Evolutionary conservation across 179 eudicot genomes (phyloP).

Genomic region (Silene coronaria): DNA sequence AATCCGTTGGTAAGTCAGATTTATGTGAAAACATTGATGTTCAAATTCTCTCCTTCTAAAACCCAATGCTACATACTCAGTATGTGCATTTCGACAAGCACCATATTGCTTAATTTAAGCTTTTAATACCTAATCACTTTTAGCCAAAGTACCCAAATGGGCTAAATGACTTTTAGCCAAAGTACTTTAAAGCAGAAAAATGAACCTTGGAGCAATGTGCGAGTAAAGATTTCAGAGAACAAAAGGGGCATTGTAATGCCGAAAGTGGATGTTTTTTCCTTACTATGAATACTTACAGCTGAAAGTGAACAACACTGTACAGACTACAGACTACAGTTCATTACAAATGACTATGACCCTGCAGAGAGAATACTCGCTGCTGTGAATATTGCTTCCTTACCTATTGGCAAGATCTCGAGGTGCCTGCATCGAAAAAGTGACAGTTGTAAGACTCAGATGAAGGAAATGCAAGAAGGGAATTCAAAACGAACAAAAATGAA

Average conservation of each 20-base stretch:
- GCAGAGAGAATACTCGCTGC: constrained; percentile 66
- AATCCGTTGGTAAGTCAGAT: no score
- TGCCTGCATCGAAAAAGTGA: constrained; percentile 38
- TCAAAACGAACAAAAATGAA: neutral
- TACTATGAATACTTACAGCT: neutral
- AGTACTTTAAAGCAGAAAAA: neutral
- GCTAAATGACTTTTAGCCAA: neutral
- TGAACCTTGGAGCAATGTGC: neutral
- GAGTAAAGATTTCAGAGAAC: neutral
- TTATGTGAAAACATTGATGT: no score
- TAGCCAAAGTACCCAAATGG: neutral
- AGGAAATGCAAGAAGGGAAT: neutral
- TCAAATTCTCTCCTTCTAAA: no score
- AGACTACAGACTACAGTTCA: neutral
- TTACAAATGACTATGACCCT: constrained; percentile 28
- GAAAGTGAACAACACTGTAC: neutral
- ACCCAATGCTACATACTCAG: no score
- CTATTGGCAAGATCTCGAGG: constrained; percentile 45
- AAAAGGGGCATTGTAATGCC: neutral
- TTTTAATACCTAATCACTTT: neutral
- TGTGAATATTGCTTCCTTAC: constrained; percentile 74
- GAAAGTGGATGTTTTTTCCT: neutral
- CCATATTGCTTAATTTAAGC: neutral
- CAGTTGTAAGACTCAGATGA: neutral
- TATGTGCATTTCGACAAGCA: neutral